These are phyloP conservation scores for Neobulgaria alba DNA, from an alignment of 2,329 filamentous ascomycete genomes.

Conservation along the genomic window DNA sequence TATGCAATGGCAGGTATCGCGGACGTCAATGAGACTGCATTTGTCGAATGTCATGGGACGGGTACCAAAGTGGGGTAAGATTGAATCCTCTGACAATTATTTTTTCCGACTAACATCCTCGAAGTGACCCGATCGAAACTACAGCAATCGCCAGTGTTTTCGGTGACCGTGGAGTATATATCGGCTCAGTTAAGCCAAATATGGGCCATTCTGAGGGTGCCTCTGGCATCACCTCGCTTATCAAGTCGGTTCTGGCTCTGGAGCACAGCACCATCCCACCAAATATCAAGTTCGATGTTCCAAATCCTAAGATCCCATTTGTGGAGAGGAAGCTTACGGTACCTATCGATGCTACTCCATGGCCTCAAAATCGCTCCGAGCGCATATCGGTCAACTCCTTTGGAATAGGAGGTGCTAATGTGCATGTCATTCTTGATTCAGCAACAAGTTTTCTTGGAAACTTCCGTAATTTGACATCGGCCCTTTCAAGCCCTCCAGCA, in stretches of 20 bases:
- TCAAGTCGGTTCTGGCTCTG: conserved; percentile 33
- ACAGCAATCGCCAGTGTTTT: conserved; percentile 1
- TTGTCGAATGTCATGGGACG: conserved; percentile 15
- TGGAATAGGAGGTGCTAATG: conserved; percentile 24
- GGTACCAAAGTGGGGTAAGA: conserved; percentile 12
- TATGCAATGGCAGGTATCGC: conserved; percentile 8
- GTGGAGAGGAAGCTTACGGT: conserved; percentile 24
- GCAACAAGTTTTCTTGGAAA: not conserved
- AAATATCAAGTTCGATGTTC: conserved; percentile 29
- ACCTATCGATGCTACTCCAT: conserved; percentile 17
- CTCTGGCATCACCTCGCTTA: conserved; percentile 29
- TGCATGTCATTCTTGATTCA: conserved; percentile 23
- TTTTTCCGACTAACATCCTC: not conserved
- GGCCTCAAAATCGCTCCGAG: conserved; percentile 30
- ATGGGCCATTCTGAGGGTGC: conserved; percentile 29
- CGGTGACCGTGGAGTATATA: conserved; percentile 3
- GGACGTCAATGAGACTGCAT: conserved; percentile 6
- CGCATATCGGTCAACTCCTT: conserved; percentile 33
- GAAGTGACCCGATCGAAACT: conserved; percentile 3
- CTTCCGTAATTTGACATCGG: not conserved
- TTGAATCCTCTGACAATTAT: not conserved
- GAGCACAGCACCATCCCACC: conserved; percentile 34
- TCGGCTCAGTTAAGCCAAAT: conserved; percentile 31
- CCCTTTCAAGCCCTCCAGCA: not conserved
- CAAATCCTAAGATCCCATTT: conserved; percentile 27